Evolutionary conservation across 225 moss, liverwort and hornwort species (phyloP), one percentile per base, ranked within the genome.

Genomic region (Antitrichia curtipendula): DNA sequence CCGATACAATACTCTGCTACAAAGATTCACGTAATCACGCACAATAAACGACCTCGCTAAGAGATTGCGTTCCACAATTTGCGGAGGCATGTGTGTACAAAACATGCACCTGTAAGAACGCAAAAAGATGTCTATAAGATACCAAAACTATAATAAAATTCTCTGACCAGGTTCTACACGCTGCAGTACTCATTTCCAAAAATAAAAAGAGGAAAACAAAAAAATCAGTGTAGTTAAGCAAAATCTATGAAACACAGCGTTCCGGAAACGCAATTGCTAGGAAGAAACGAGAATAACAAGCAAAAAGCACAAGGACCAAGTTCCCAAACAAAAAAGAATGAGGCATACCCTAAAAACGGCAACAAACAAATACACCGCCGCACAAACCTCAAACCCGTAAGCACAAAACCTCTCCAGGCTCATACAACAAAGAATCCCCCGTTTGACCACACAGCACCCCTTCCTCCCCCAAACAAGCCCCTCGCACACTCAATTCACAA

Each of bases 271-370:
- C 12, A 88, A 88, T 74, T 85, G 9, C 19, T 13, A 24, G n/a
- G 38, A 36, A 72, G 23, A 58, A 41, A 40, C 36, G 13, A 62
- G 18, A 64, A 20, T 7, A 73, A 25, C 68, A 40, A 66, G 13
- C 72, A 27, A n/a, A 79, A 40, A 49, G 22, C 87, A 45, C 63
- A 40, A 59, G 7, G 25, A 72, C 57, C 82, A 84, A 63, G 63
- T 60, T 29, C 6, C 59, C 53, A 13, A 68, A 49, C 74, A 45
- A 66, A 19, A n/a, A 78, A 31, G 28, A 68, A 47, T 27, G 32
- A 69, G 75, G 34, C 45, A 78, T 87, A 57, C 85, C 90, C 92
- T 92, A 92, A 86, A 91, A 82, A 15, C 61, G 38, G 27, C 13
- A 20, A 62, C 32, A 43, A 54, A 58, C 59, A 9, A 47, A 83